Evolutionary conservation across 2,329 filamentous ascomycete species (phyloP).

Genomic region (Myriosclerotinia scirpicola): DNA sequence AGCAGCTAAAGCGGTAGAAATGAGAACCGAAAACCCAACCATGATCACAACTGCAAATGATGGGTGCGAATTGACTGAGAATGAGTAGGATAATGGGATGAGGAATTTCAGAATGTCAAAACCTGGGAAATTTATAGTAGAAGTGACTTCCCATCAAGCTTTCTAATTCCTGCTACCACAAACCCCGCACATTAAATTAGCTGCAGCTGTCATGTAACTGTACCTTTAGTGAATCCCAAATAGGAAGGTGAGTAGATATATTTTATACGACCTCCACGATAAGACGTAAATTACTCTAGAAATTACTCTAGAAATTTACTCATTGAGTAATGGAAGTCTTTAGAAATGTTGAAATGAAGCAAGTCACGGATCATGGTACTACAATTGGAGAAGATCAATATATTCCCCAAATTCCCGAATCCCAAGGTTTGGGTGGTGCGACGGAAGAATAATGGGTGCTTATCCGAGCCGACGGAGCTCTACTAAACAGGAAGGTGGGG

Average conservation of each 20-base stretch:
- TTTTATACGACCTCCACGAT: slow-evolving; percentile 21
- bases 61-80: background rate
- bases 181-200: slow-evolving; percentile 7
- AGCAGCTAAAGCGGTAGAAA: slow-evolving; percentile 24
- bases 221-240: background rate
- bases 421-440: background rate
- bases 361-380: background rate
- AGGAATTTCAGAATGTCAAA: background rate
- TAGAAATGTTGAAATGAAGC: slow-evolving; percentile 4
- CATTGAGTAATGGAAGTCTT: slow-evolving; percentile 1
- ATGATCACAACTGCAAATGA: slow-evolving; percentile 18
- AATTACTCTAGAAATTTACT: background rate
- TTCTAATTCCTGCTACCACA: background rate
- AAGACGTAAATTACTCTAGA: background rate
- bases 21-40: slow-evolving; percentile 19
- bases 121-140: background rate
- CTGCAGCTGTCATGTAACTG: slow-evolving; percentile 10
- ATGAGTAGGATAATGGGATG: background rate
- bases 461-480: background rate
- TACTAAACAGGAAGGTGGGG: slow-evolving; percentile 17
- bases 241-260: slow-evolving; percentile 14
- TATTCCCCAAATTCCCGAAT: background rate
- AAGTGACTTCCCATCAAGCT: background rate
- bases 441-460: slow-evolving; percentile 1
- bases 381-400: background rate